phyloP scores from a whole-genome alignment of 495 filamentous ascomycete species.

The Aspergillus homomorphus region DNA sequence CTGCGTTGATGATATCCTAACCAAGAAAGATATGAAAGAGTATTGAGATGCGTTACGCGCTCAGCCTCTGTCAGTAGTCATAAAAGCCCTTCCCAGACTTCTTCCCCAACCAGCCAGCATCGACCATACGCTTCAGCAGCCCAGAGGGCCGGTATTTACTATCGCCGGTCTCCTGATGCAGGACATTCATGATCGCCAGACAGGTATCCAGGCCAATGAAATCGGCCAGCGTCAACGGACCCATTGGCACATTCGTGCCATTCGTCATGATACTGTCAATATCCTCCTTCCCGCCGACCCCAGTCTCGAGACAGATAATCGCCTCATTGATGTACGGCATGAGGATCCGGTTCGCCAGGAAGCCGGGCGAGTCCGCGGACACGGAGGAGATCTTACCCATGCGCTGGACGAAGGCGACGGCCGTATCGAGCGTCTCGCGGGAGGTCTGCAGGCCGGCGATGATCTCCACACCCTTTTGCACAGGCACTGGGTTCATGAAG shows the following conservation, averaged over 20 bases:
- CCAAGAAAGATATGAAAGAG: too few relatives aligned
- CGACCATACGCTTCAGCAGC: slow-evolving; percentile 88
- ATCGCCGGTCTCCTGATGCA: slow-evolving; percentile 89
- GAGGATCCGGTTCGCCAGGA: slow-evolving; percentile 92
- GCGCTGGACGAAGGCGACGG: slow-evolving; percentile 79
- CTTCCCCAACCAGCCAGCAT: slow-evolving; percentile 96
- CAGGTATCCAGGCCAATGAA: slow-evolving; percentile 98
- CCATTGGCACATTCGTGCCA: slow-evolving; percentile 98
- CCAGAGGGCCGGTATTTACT: slow-evolving; percentile 91
- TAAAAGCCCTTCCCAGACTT: slow-evolving; percentile 98
- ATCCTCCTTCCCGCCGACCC: slow-evolving; percentile 78
- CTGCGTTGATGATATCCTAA: background rate
- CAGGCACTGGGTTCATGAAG: slow-evolving; percentile 98
- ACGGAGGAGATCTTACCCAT: slow-evolving; percentile 93
- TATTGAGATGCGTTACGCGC: slow-evolving; percentile 13
- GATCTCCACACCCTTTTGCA: slow-evolving; percentile 98
- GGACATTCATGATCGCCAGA: slow-evolving; percentile 92
- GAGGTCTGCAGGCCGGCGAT: slow-evolving; percentile 93
- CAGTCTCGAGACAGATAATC: slow-evolving; percentile 92
- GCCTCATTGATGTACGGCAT: slow-evolving; percentile 99
- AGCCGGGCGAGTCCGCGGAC: slow-evolving; percentile 87
- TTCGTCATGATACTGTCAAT: slow-evolving; percentile 99
- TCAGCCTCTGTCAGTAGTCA: slow-evolving; percentile 76
- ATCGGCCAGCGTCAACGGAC: slow-evolving; percentile 87
- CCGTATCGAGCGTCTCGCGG: slow-evolving; percentile 70